Evolutionary conservation across 1,139 yeast genomes (phyloP).

Genomic region (Tardiomyces depauwii): DNA sequence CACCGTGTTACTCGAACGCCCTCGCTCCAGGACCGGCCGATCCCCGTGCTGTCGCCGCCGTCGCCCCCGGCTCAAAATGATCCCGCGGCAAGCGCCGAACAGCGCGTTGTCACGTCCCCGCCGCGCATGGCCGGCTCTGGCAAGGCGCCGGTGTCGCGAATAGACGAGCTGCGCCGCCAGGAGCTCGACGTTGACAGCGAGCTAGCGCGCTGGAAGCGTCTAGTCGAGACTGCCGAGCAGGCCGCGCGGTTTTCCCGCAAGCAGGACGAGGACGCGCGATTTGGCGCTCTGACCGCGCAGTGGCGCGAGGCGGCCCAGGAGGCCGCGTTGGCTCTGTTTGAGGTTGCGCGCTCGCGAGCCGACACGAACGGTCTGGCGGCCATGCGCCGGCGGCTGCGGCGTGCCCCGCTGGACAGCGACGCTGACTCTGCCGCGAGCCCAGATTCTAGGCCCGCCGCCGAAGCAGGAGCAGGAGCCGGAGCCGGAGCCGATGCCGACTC

Average conservation of each 20-base stretch:
- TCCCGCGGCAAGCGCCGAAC: no score
- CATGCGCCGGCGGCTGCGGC: no score
- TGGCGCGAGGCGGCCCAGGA: not conserved
- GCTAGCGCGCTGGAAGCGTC: not conserved
- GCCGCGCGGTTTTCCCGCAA: not conserved
- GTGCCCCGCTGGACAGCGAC: no score
- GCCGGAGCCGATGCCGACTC: no score
- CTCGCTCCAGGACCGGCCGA: slow-evolving; percentile 20
- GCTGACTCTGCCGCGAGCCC: no score
- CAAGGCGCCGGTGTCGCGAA: no score
- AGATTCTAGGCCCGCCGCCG: no score
- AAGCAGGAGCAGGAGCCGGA: no score
- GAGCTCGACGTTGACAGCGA: not conserved
- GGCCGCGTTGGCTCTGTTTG: not conserved
- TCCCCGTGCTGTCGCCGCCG: slow-evolving; percentile 22
- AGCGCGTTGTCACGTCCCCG: not conserved
- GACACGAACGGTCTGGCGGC: not conserved
- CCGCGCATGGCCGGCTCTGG: no score
- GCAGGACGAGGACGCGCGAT: not conserved
- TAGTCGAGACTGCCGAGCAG: not conserved
- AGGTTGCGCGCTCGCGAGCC: not conserved
- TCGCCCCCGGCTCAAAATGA: no score
- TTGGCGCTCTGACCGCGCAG: not conserved
- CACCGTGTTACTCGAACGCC: slow-evolving; percentile 16
- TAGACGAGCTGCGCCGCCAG: not conserved